Conservation (phyloP, 257 asterid species). For the Eucommia ulmoides region DNA sequence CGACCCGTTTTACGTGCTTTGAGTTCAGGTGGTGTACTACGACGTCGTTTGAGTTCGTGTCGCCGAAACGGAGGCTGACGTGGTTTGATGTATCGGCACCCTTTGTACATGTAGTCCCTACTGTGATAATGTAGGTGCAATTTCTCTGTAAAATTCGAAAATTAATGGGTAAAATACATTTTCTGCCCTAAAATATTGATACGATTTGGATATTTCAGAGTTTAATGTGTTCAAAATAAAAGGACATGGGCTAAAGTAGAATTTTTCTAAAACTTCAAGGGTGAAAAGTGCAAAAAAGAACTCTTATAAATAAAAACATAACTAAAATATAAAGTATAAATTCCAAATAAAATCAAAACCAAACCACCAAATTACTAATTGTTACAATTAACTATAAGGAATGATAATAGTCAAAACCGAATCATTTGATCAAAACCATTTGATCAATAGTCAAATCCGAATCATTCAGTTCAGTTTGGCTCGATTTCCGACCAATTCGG, state of each 20-base stretch:
- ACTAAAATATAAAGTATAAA: no score
- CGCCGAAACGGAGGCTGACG: constrained; percentile 39
- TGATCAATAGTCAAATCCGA: background rate
- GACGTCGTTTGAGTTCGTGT: constrained; percentile 27
- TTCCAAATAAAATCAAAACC: no score
- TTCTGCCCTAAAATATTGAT: no score
- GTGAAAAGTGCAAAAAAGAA: no score
- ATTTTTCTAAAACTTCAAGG: no score
- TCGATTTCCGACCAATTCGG: background rate
- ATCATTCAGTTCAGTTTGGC: background rate
- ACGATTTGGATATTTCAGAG: no score
- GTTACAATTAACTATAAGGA: no score
- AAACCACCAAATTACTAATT: no score
- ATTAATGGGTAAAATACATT: background rate
- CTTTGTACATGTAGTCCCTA: constrained; percentile 28
- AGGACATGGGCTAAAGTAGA: background rate
- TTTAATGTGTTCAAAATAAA: background rate
- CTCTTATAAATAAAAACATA: no score
- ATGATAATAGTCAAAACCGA: no score
- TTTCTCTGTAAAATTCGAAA: constrained; percentile 14
- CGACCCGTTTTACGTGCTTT: constrained; percentile 33
- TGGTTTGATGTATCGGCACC: constrained; percentile 33
- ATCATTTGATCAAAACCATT: no score
- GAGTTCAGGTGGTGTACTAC: constrained; percentile 27
- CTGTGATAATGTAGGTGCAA: constrained; percentile 26